These are phyloP conservation scores for Akanthomyces lecanii DNA, from an alignment of 2,329 filamentous ascomycete genomes.

Conservation along the genomic window DNA sequence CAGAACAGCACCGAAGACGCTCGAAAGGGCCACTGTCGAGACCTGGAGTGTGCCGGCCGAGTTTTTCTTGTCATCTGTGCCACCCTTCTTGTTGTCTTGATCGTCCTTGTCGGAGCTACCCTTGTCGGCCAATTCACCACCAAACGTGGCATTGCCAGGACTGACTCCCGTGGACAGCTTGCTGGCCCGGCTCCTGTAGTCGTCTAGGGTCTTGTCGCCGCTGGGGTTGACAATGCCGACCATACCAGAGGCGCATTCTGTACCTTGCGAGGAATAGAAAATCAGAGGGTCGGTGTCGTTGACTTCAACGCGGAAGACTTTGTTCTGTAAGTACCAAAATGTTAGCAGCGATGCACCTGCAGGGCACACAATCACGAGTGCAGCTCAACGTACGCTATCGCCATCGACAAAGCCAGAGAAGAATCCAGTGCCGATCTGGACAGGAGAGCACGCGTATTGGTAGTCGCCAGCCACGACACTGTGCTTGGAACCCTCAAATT, in stretches of 20 bases:
- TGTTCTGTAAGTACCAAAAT: slow-evolving; percentile 22
- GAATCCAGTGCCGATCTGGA: slow-evolving; percentile 32
- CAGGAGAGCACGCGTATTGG: slow-evolving; percentile 32
- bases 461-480: slow-evolving; percentile 35
- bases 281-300: slow-evolving; percentile 30
- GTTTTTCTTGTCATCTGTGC: slow-evolving; percentile 19
- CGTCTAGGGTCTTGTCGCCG: slow-evolving; percentile 27
- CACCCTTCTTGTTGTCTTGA: slow-evolving; percentile 7
- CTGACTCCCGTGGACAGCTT: slow-evolving; percentile 25
- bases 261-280: slow-evolving; percentile 39
- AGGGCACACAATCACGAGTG: too few species aligned
- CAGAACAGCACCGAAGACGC: slow-evolving; percentile 21
- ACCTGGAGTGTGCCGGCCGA: slow-evolving; percentile 19
- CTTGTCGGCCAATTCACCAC: slow-evolving; percentile 28
- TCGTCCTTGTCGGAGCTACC: slow-evolving; percentile 19
- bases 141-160: slow-evolving; percentile 26
- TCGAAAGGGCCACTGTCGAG: slow-evolving; percentile 21
- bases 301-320: slow-evolving; percentile 34
- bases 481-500: slow-evolving; percentile 35
- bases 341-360: background rate
- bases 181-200: slow-evolving; percentile 30
- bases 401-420: slow-evolving; percentile 34
- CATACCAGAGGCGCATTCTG: slow-evolving; percentile 36
- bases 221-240: slow-evolving; percentile 37
- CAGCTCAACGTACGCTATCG: slow-evolving; percentile 25